phyloP scores from a whole-genome alignment of 495 filamentous ascomycete species.

The Lineolata rhizophorae region DNA sequence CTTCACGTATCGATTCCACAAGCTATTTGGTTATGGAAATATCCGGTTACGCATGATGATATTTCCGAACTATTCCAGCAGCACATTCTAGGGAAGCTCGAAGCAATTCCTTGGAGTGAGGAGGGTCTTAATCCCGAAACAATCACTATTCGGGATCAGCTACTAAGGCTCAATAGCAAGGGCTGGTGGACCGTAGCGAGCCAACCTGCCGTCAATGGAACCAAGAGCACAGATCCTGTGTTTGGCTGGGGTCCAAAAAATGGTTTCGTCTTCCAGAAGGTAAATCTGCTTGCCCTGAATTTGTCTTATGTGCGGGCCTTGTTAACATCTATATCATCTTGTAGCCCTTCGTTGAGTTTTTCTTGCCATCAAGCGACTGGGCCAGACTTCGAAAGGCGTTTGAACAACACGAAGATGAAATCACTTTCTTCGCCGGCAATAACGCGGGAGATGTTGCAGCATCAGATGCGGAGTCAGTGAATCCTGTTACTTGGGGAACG shows the following conservation, averaged over 20 bases:
- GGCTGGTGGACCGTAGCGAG: constrained; percentile 94
- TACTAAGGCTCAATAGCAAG: constrained; percentile 53
- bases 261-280: constrained; percentile 92
- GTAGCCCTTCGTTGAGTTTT: constrained; percentile 80
- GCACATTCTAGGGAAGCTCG: constrained; percentile 53
- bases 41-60: constrained; percentile 41
- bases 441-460: constrained; percentile 45
- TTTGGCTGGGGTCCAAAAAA: constrained; percentile 90
- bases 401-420: constrained; percentile 33
- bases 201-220: constrained; percentile 84
- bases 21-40: constrained; percentile 66
- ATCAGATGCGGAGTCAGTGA: constrained; percentile 45
- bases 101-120: constrained; percentile 82
- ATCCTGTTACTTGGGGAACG: constrained; percentile 92
- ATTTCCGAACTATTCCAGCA: constrained; percentile 59
- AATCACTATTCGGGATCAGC: constrained; percentile 45
- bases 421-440: constrained; percentile 77
- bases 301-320: neutral
- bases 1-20: constrained; percentile 60
- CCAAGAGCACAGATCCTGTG: constrained; percentile 47
- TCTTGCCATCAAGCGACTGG: constrained; percentile 55
- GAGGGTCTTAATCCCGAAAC: constrained; percentile 75
- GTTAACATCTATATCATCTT: neutral
- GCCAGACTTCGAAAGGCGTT: constrained; percentile 29
- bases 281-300: constrained; percentile 1